A percentile compares a stretch with the other conserved stretches of the same genome.
Conservation (phyloP, 352 stramenopile species). For the Phytopythium kandeliae region DNA sequence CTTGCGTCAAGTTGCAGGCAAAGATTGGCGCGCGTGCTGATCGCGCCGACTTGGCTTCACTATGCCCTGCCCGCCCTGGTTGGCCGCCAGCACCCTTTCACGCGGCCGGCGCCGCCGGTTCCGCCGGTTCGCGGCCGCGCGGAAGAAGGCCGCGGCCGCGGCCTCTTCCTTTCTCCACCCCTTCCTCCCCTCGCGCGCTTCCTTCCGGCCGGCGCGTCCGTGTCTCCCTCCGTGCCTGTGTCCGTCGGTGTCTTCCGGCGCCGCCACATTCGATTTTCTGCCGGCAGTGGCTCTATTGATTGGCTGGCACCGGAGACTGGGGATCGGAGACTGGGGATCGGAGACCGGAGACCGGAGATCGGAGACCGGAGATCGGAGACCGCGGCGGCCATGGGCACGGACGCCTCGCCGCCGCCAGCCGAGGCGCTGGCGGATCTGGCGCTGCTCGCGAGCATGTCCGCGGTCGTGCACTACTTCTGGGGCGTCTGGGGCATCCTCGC, state of each 20-base stretch:
- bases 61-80: not conserved
- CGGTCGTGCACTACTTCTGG: conserved; percentile 62
- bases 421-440: conserved; percentile 56
- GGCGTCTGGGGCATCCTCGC: conserved; percentile 43
- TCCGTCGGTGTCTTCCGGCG: too few species aligned
- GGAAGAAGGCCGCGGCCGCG: too few species aligned
- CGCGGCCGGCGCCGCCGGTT: too few species aligned
- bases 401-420: not conserved
- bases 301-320: too few species aligned
- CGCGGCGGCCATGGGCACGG: not conserved
- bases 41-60: not conserved
- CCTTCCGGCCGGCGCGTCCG: too few species aligned
- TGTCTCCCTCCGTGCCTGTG: too few species aligned
- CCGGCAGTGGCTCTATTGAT: too few species aligned
- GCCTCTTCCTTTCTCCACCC: not conserved
- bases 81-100: not conserved
- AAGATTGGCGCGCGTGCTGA: not conserved
- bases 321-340: too few species aligned
- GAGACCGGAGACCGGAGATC: too few species aligned
- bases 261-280: too few species aligned
- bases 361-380: too few species aligned
- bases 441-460: conserved; percentile 43
- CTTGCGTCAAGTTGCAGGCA: too few species aligned
- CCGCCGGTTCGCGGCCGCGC: not conserved
- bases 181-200: not conserved